These are phyloP conservation scores for Colletotrichum limetticola DNA, from an alignment of 2,329 filamentous ascomycete genomes.

Conservation along the genomic window DNA sequence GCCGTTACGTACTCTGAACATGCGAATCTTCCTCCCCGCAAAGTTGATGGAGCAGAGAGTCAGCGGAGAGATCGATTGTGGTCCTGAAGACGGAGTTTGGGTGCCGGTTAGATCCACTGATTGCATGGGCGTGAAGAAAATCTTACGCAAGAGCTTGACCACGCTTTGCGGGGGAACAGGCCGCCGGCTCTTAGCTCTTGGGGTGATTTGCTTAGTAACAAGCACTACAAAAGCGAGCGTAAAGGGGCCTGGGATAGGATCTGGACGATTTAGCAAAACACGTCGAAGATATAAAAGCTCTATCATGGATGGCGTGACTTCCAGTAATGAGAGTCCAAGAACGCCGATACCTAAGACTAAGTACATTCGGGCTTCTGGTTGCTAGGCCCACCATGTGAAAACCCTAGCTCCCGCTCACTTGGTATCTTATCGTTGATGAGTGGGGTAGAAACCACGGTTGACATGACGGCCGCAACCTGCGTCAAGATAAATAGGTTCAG, in stretches of 20 bases:
- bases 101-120: slow-evolving; percentile 7
- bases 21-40: neutral
- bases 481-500: no score
- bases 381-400: no score
- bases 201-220: neutral
- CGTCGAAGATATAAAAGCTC: neutral
- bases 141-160: slow-evolving; percentile 28
- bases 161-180: slow-evolving; percentile 16
- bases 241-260: neutral
- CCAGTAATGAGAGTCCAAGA: no score
- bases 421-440: no score
- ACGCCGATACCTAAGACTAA: no score
- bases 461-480: no score
- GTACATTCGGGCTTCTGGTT: no score
- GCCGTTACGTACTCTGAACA: slow-evolving; percentile 6
- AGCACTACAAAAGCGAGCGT: neutral
- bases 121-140: slow-evolving; percentile 20
- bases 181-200: neutral
- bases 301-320: neutral
- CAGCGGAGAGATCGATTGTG: neutral
- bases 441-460: no score
- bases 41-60: neutral
- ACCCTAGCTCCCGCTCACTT: no score
- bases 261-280: neutral
- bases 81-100: neutral